phyloP scores from a whole-genome alignment of 2,329 filamentous ascomycete genomes.

The Fonsecaea erecta region DNA sequence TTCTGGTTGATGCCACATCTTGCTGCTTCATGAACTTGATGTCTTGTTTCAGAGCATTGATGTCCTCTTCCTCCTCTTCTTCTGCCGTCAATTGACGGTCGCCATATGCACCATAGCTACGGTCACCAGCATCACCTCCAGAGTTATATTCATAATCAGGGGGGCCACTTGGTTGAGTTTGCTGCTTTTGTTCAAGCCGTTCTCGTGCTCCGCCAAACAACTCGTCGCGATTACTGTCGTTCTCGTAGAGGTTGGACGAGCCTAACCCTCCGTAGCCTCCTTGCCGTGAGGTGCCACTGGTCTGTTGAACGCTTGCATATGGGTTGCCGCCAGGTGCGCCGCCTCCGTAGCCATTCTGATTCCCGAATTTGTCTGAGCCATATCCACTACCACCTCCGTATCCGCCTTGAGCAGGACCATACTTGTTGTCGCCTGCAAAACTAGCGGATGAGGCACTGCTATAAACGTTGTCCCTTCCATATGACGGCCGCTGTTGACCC shows the following conservation, averaged over 20 bases:
- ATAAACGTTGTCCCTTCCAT: constrained; percentile 25
- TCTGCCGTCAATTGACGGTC: constrained; percentile 81
- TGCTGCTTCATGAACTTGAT: constrained; percentile 77
- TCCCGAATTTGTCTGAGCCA: constrained; percentile 48
- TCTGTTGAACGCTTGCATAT: constrained; percentile 41
- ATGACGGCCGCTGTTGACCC: constrained; percentile 31
- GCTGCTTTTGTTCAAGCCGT: constrained; percentile 53
- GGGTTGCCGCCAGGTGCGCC: constrained; percentile 47
- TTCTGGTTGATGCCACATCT: constrained; percentile 72
- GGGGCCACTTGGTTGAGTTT: constrained; percentile 39
- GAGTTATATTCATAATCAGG: constrained; percentile 44
- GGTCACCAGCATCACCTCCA: constrained; percentile 43
- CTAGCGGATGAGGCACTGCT: constrained; percentile 28
- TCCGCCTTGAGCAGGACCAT: constrained; percentile 28
- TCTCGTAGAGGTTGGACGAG: constrained; percentile 54
- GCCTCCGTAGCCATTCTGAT: constrained; percentile 56
- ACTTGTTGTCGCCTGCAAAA: constrained; percentile 39
- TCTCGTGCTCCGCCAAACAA: constrained; percentile 63
- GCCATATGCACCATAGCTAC: constrained; percentile 60
- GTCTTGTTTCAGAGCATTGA: constrained; percentile 73
- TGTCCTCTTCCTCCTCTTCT: constrained; percentile 74
- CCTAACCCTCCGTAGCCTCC: constrained; percentile 64
- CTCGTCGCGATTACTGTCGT: constrained; percentile 61
- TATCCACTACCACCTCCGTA: constrained; percentile 43
- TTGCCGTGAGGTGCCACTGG: constrained; percentile 50